A percentile compares a stretch with the other conserved stretches of the same genome.
Conservation (phyloP, 768 basidiomycete genomes). For the Inosperma sp. region DNA sequence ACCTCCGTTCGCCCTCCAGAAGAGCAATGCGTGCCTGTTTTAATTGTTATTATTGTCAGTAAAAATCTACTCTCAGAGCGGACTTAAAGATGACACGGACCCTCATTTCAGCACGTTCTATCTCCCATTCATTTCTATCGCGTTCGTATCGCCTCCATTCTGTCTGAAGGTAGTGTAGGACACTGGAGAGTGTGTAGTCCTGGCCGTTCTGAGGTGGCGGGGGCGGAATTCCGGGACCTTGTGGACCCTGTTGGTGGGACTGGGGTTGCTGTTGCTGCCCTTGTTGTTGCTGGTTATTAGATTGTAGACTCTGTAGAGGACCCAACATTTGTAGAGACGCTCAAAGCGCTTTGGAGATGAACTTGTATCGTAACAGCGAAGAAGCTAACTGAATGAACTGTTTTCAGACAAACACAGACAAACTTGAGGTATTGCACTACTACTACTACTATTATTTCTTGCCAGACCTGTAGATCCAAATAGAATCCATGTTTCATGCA, state of each 20-base stretch:
- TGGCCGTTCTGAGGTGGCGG: conserved; percentile 83
- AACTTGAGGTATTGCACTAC: conserved; percentile 25
- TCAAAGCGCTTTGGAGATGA: conserved; percentile 15
- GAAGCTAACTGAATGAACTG: conserved; percentile 8
- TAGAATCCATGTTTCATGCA: not conserved
- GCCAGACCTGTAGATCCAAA: conserved; percentile 46
- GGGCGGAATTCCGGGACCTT: conserved; percentile 53
- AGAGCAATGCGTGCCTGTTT: conserved; percentile 90
- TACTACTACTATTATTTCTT: conserved; percentile 50
- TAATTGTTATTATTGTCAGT: no score
- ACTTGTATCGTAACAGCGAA: conserved; percentile 20
- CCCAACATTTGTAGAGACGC: conserved; percentile 58
- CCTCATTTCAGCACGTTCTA: conserved; percentile 98
- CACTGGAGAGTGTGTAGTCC: conserved; percentile 89
- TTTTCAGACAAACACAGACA: conserved; percentile 37
- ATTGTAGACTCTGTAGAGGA: conserved; percentile 59
- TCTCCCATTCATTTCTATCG: conserved; percentile 99
- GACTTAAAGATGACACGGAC: conserved; percentile 43
- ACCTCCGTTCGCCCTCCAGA: conserved; percentile 93
- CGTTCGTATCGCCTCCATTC: conserved; percentile 98
- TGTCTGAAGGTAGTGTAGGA: conserved; percentile 95
- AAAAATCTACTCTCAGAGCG: conserved; percentile 12
- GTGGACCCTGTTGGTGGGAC: conserved; percentile 44
- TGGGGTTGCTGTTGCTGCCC: conserved; percentile 57
- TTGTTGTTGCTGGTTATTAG: conserved; percentile 57